Percentiles rank a stretch among this genome's conserved stretches.
Conservation (phyloP, 164 flowering plant species). For the Umbellularia californica region DNA sequence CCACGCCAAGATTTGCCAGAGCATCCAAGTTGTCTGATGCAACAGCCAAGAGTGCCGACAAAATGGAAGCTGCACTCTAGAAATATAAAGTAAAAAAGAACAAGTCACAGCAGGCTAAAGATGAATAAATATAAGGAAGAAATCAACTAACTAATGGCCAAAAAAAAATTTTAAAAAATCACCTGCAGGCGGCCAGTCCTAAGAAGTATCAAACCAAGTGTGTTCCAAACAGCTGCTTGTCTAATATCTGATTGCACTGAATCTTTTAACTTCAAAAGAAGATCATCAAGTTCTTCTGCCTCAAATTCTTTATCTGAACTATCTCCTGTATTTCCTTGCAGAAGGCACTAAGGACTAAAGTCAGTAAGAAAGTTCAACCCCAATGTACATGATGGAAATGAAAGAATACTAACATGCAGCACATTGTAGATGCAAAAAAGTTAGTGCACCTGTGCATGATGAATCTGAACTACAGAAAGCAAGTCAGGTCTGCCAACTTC, state of each 20-base stretch:
- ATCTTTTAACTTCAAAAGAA: constrained; percentile 62
- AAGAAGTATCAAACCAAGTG: constrained; percentile 75
- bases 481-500: constrained; percentile 85
- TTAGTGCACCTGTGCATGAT: constrained; percentile 82
- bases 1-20: constrained; percentile 84
- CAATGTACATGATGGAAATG: not conserved
- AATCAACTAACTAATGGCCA: not conserved
- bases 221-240: constrained; percentile 85
- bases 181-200: constrained; percentile 84
- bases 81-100: constrained; percentile 5
- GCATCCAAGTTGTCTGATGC: constrained; percentile 78
- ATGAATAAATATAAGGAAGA: not conserved
- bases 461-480: constrained; percentile 78
- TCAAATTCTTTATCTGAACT: constrained; percentile 64
- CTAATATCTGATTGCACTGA: constrained; percentile 67
- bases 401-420: not conserved
- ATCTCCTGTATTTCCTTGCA: constrained; percentile 65
- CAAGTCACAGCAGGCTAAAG: not conserved
- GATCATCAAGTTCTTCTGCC: constrained; percentile 66
- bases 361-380: not conserved
- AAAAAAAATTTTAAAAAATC: not conserved
- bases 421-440: not conserved
- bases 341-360: constrained; percentile 55
- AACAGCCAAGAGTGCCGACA: constrained; percentile 57
- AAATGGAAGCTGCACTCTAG: constrained; percentile 74